Conservation (phyloP, 495 filamentous ascomycete genomes). For the Lasiosphaeria ovina region DNA sequence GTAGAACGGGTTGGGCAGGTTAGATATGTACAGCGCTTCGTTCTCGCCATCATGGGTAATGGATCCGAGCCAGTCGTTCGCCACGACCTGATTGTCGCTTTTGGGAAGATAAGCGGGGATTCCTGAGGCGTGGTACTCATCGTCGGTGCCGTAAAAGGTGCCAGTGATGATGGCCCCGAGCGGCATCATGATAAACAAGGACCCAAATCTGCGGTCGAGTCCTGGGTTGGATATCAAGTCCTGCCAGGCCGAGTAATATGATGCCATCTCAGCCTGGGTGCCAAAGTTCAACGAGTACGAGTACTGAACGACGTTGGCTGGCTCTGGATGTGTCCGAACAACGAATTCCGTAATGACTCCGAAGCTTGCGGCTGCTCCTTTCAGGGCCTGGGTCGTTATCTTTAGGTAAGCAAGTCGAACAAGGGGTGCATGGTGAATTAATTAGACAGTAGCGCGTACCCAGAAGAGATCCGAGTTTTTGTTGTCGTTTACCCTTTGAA, state of each 20-base stretch:
- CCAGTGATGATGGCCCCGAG: slow-evolving; percentile 50
- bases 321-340: slow-evolving; percentile 57
- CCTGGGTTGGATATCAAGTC: slow-evolving; percentile 48
- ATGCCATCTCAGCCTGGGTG: slow-evolving; percentile 40
- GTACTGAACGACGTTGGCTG: slow-evolving; percentile 51
- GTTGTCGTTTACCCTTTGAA: slow-evolving; percentile 51
- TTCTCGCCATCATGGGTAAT: slow-evolving; percentile 51
- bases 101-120: slow-evolving; percentile 45
- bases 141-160: slow-evolving; percentile 52
- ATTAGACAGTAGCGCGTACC: slow-evolving; percentile 25
- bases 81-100: slow-evolving; percentile 29
- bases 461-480: slow-evolving; percentile 60
- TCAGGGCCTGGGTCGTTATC: slow-evolving; percentile 41
- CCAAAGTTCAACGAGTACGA: slow-evolving; percentile 47
- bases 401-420: too few relatives aligned
- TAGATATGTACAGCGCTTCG: slow-evolving; percentile 42
- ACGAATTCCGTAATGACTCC: slow-evolving; percentile 66
- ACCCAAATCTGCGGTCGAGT: slow-evolving; percentile 54
- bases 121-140: slow-evolving; percentile 47
- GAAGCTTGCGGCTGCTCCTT: slow-evolving; percentile 60
- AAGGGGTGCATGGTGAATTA: slow-evolving; percentile 18
- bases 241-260: slow-evolving; percentile 41
- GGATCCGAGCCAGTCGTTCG: slow-evolving; percentile 58
- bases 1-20: slow-evolving; percentile 50
- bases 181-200: slow-evolving; percentile 50